Conservation (phyloP, 1,284 basidiomycete species). For the Lignosus rhinocerotis region DNA sequence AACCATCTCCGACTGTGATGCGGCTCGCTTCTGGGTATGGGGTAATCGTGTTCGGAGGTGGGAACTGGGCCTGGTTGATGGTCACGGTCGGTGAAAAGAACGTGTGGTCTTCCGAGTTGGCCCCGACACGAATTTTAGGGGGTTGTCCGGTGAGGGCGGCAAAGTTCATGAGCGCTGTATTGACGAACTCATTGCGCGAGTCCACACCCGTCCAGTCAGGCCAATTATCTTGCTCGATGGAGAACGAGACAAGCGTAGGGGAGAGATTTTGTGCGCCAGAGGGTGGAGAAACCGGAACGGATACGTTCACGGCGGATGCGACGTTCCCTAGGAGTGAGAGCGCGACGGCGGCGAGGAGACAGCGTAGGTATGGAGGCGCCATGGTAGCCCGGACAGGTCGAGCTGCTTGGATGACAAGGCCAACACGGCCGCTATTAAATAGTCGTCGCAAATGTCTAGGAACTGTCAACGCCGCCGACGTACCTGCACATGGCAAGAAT, state of each 20-base stretch:
- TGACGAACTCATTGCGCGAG: constrained; percentile 53
- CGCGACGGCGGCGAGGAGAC: background rate
- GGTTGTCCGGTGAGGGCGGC: constrained; percentile 53
- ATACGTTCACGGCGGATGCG: constrained; percentile 24
- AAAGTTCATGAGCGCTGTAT: constrained; percentile 57
- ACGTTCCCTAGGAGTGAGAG: background rate
- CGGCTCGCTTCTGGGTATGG: constrained; percentile 66
- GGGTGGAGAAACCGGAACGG: constrained; percentile 27
- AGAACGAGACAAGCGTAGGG: constrained; percentile 54
- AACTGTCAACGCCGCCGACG: no score
- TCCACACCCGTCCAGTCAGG: constrained; percentile 59
- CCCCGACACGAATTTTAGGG: constrained; percentile 62
- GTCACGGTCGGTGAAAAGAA: constrained; percentile 21
- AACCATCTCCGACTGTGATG: constrained; percentile 59
- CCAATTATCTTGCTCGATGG: constrained; percentile 72
- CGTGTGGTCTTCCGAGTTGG: constrained; percentile 63
- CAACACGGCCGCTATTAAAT: no score
- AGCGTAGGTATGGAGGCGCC: background rate
- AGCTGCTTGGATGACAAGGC: background rate
- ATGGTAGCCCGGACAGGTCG: background rate
- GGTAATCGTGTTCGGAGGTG: constrained; percentile 42
- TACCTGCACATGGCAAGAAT: background rate
- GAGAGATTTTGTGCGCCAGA: constrained; percentile 26
- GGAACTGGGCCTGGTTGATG: constrained; percentile 50
- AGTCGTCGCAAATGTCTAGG: no score